phyloP scores from a whole-genome alignment of 169 alveolate species.

The Cystoisospora suis region DNA sequence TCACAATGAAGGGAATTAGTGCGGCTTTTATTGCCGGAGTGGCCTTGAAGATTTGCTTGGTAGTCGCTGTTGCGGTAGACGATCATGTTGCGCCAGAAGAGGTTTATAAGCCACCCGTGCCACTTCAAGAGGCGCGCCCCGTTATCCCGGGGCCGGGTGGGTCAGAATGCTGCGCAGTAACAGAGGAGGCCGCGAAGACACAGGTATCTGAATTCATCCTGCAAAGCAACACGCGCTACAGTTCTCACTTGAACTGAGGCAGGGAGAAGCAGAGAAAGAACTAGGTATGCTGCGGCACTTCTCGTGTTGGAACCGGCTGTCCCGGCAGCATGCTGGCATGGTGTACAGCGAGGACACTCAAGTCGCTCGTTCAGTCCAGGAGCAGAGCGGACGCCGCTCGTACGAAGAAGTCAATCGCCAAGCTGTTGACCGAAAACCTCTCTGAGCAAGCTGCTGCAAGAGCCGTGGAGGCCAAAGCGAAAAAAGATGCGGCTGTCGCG shows the following conservation, averaged over 20 bases:
- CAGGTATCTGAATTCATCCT: not conserved
- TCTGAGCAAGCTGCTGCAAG: not conserved
- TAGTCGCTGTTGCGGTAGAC: no score
- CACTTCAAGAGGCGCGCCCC: not conserved
- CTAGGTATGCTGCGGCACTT: no score
- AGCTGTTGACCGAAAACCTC: not conserved
- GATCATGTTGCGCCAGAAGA: no score
- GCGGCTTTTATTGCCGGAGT: no score
- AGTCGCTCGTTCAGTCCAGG: not conserved
- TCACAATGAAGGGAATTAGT: no score
- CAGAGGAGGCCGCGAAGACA: not conserved
- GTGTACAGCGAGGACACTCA: not conserved
- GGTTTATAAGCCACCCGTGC: not conserved
- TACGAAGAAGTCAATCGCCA: not conserved
- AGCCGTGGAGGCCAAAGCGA: constrained; percentile 8
- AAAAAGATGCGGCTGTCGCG: not conserved
- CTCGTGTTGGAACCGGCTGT: no score
- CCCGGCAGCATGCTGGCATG: no score
- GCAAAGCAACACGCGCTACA: not conserved
- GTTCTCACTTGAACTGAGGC: not conserved
- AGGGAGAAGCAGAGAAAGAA: constrained; percentile 35
- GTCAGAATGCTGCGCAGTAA: not conserved
- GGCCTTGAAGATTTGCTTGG: no score
- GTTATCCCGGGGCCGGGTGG: not conserved
- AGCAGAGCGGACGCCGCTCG: not conserved